Evolutionary conservation across 2,329 filamentous ascomycete species (phyloP).

Genomic region (Claviceps maximensis): DNA sequence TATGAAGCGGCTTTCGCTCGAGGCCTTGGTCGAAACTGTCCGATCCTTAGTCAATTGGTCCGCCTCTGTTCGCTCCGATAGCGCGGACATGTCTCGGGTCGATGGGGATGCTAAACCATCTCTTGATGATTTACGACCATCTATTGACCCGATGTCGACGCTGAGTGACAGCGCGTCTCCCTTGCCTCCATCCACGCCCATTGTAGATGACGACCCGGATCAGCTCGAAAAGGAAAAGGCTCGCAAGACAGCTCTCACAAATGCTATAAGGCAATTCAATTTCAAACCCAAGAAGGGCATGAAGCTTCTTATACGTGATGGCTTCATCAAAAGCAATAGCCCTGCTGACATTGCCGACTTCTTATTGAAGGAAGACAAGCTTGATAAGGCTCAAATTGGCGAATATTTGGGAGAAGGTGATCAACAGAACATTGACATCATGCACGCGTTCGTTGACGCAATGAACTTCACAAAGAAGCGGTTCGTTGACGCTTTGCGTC

Average conservation of each 20-base stretch:
- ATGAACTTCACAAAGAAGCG: constrained; percentile 90
- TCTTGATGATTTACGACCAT: constrained; percentile 37
- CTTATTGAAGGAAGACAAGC: constrained; percentile 62
- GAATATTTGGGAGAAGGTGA: constrained; percentile 94
- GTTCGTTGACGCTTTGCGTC: constrained; percentile 82
- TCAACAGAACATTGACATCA: constrained; percentile 83
- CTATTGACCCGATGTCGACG: constrained; percentile 57
- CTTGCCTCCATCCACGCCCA: constrained; percentile 50
- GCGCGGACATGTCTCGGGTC: constrained; percentile 13
- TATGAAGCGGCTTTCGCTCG: constrained; percentile 78
- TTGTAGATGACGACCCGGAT: constrained; percentile 77
- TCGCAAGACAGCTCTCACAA: constrained; percentile 79
- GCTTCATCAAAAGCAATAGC: constrained; percentile 70
- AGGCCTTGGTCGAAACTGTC: constrained; percentile 77
- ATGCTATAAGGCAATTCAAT: constrained; percentile 86
- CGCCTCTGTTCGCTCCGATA: constrained; percentile 47
- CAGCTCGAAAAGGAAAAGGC: constrained; percentile 93
- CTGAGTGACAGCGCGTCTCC: constrained; percentile 45
- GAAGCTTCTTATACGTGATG: constrained; percentile 68
- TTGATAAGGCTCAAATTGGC: constrained; percentile 86
- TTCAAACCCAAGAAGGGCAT: constrained; percentile 94
- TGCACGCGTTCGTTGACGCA: constrained; percentile 92
- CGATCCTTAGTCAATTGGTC: constrained; percentile 91
- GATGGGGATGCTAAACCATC: constrained; percentile 26
- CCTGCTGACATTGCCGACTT: constrained; percentile 78